Conservation (phyloP, 2,329 filamentous ascomycete genomes). For the Fusarium sp. region DNA sequence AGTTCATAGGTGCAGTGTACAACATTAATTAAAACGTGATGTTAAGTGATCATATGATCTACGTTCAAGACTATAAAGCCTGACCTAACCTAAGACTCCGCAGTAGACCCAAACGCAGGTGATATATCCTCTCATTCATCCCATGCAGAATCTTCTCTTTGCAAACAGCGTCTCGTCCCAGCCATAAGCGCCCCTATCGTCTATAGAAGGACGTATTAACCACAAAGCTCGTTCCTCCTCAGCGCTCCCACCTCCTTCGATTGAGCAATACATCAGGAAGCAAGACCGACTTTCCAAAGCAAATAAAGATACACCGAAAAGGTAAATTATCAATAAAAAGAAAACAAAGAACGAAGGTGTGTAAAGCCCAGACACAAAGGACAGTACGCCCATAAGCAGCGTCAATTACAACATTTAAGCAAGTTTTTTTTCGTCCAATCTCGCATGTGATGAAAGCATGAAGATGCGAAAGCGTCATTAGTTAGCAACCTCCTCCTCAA, state of each 20-base stretch:
- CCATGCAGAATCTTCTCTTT: conserved; percentile 24
- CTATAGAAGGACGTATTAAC: conserved; percentile 38
- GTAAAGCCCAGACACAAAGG: conserved; percentile 44
- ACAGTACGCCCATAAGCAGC: conserved; percentile 43
- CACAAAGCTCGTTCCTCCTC: conserved; percentile 30
- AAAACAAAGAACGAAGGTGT: conserved; percentile 48
- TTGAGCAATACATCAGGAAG: conserved; percentile 33
- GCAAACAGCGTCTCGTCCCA: conserved; percentile 35
- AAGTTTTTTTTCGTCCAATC: conserved; percentile 51
- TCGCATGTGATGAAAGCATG: conserved; percentile 41
- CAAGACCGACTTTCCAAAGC: conserved; percentile 42
- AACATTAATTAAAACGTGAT: neutral
- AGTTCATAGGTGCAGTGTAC: neutral
- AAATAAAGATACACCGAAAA: conserved; percentile 49
- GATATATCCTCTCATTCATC: conserved; percentile 42
- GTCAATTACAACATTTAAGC: conserved; percentile 60
- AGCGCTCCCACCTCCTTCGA: conserved; percentile 21
- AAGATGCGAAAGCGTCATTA: conserved; percentile 52
- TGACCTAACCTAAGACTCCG: conserved; percentile 44
- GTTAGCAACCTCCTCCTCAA: conserved; percentile 74
- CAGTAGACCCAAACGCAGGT: conserved; percentile 47
- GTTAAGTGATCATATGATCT: conserved; percentile 43
- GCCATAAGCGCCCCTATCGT: conserved; percentile 37
- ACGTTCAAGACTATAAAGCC: conserved; percentile 44
- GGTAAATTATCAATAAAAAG: conserved; percentile 50